phyloP scores from a whole-genome alignment of 164 flowering plant genomes.

The Kalanchoe fedtschenkoi region DNA sequence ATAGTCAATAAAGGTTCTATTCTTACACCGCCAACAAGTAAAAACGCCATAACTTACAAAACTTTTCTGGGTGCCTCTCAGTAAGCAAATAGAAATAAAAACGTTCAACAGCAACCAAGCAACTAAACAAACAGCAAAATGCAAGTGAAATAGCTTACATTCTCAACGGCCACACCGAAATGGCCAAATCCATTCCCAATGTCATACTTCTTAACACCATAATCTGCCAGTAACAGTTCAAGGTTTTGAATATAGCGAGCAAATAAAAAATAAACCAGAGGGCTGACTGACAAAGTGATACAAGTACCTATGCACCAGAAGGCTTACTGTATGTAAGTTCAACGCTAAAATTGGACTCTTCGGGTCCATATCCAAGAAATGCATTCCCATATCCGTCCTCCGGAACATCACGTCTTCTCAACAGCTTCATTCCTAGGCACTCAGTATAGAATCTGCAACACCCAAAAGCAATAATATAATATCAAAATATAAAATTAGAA shows the following conservation, averaged over 20 bases:
- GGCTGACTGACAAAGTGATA: not conserved
- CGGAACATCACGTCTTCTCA: constrained; percentile 29
- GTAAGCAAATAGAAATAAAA: not conserved
- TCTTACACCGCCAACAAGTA: not conserved
- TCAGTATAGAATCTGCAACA: constrained; percentile 29
- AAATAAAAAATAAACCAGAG: not conserved
- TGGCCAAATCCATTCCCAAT: constrained; percentile 40
- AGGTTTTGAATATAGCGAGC: not conserved
- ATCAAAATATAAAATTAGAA: not conserved
- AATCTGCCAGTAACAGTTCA: constrained; percentile 16
- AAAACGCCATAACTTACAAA: not conserved
- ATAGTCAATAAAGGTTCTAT: not conserved
- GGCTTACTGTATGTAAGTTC: constrained; percentile 31
- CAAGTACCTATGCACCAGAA: not conserved
- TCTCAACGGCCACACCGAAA: constrained; percentile 33
- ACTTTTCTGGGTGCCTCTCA: not conserved
- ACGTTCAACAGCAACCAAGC: not conserved
- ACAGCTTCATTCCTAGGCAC: constrained; percentile 33
- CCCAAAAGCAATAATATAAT: not conserved
- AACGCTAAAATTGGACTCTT: constrained; percentile 28
- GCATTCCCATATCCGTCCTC: constrained; percentile 32
- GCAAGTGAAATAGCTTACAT: constrained; percentile 20
- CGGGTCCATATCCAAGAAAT: constrained; percentile 39
- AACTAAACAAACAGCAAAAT: not conserved
- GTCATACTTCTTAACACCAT: constrained; percentile 35